These are phyloP conservation scores for Parvularia atlantis DNA, from an alignment of 78 protist species.

Conservation along the genomic window DNA sequence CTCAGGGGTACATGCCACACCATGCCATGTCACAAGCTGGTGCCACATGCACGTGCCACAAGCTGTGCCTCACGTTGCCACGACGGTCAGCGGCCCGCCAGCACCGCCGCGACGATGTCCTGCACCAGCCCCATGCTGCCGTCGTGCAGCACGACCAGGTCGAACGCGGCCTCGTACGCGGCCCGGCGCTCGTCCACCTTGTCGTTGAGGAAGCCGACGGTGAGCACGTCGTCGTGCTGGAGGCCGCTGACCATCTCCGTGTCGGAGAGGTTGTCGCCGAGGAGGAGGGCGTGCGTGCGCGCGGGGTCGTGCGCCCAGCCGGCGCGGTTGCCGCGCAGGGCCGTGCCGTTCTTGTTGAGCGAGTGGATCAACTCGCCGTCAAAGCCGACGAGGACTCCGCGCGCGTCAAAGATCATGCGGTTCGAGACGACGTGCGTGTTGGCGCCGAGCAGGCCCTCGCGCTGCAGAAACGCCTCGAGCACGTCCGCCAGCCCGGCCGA, in stretches of 20 bases:
- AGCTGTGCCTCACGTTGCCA: too few species aligned
- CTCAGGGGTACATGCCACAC: too few species aligned
- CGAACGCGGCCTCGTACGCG: background rate
- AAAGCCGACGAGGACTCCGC: background rate
- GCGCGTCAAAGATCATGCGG: background rate
- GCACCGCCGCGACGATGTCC: background rate
- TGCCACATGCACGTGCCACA: too few species aligned
- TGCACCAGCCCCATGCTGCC: background rate
- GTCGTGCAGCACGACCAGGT: background rate
- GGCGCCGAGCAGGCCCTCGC: background rate
- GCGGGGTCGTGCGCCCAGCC: background rate
- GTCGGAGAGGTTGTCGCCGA: conserved; percentile 5
- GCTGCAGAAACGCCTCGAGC: background rate
- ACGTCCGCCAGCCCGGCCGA: background rate
- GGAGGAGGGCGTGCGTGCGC: background rate
- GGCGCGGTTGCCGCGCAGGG: background rate
- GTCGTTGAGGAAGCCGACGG: conserved; percentile 3
- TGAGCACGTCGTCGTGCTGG: background rate
- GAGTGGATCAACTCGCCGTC: background rate
- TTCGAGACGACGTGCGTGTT: conserved; percentile 13
- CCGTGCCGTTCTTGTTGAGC: conserved; percentile 7
- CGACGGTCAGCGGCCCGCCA: too few species aligned
- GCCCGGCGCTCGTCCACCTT: background rate
- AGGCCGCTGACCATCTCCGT: background rate
- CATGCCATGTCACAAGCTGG: too few species aligned